These are phyloP conservation scores for Penicillium odoratum DNA, from an alignment of 495 filamentous ascomycete genomes.

Conservation along the genomic window DNA sequence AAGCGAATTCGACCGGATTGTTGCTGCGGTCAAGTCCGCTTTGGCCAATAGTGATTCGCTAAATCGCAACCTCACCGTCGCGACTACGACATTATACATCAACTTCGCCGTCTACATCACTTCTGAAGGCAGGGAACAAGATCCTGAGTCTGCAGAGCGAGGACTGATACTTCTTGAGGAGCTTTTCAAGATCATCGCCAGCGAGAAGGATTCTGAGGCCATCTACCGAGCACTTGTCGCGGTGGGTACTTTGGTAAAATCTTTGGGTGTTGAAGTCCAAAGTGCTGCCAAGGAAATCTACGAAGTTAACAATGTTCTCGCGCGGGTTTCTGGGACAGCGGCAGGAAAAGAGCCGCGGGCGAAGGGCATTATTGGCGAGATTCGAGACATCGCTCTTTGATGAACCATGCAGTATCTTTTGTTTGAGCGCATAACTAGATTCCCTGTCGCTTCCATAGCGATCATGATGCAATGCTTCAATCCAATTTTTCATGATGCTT, in stretches of 20 bases:
- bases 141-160: constrained; percentile 52
- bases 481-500: not conserved
- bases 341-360: constrained; percentile 51
- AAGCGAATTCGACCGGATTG: constrained; percentile 56
- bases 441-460: constrained; percentile 21
- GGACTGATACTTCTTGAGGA: constrained; percentile 62
- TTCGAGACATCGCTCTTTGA: constrained; percentile 32
- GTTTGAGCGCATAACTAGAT: constrained; percentile 14
- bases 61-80: constrained; percentile 82
- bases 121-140: constrained; percentile 29
- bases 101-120: constrained; percentile 75
- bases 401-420: constrained; percentile 10
- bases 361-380: constrained; percentile 50
- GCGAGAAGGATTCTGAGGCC: constrained; percentile 75
- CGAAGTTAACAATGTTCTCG: constrained; percentile 38
- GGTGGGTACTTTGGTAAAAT: constrained; percentile 65
- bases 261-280: constrained; percentile 46
- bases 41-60: constrained; percentile 47
- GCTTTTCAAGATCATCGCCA: constrained; percentile 59
- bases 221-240: constrained; percentile 82
- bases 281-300: constrained; percentile 52
- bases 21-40: constrained; percentile 49
- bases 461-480: constrained; percentile 21
- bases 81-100: constrained; percentile 77
- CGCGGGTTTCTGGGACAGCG: constrained; percentile 34